Evolutionary conservation across 2,329 filamentous ascomycete genomes (phyloP).

Genomic region (Phoma sp.): DNA sequence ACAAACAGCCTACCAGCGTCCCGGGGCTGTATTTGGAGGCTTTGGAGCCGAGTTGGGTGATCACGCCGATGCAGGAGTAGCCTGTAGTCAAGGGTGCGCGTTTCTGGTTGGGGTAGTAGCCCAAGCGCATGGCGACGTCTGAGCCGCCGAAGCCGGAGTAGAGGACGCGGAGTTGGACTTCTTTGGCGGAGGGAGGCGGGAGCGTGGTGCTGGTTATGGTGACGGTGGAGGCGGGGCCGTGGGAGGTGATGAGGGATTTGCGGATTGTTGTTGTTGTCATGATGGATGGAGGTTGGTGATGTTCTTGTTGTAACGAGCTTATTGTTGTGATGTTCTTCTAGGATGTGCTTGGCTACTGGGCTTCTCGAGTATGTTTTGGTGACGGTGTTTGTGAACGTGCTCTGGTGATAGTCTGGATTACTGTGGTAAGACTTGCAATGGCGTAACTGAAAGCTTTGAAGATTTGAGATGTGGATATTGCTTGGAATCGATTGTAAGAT

Average conservation of each 20-base stretch:
- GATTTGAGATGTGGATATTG: background rate
- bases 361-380: too few relatives aligned
- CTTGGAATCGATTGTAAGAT: too few relatives aligned
- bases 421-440: background rate
- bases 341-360: too few relatives aligned
- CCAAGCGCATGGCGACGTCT: conserved; percentile 59
- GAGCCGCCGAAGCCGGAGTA: conserved; percentile 57
- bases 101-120: conserved; percentile 55
- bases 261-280: conserved; percentile 46
- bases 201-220: conserved; percentile 45
- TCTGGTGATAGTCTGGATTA: too few relatives aligned
- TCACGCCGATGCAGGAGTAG: conserved; percentile 56
- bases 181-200: conserved; percentile 48
- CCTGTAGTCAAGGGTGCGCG: conserved; percentile 57
- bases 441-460: background rate
- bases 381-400: too few relatives aligned
- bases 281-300: background rate
- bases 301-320: too few relatives aligned
- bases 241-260: conserved; percentile 54
- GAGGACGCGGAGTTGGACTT: conserved; percentile 57
- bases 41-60: conserved; percentile 49
- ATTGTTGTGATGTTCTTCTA: background rate
- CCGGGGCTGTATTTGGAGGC: conserved; percentile 27
- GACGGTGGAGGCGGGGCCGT: conserved; percentile 52
- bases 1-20: conserved; percentile 37